phyloP scores from a whole-genome alignment of 2,329 filamentous ascomycete genomes.

The Claviceps quebecensis region DNA sequence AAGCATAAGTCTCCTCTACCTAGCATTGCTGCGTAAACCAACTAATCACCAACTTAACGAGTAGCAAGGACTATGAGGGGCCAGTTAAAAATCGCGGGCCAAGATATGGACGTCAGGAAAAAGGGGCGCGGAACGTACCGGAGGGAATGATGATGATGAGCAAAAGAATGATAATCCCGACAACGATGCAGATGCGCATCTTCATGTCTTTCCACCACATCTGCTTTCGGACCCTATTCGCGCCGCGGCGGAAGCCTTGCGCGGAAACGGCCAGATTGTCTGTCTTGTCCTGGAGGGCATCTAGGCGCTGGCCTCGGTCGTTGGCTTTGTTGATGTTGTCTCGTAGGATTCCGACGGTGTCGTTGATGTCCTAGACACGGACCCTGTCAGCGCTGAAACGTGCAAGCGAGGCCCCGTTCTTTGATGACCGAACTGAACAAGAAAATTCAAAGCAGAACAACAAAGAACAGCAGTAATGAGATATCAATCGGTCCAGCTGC shows the following conservation, averaged over 20 bases:
- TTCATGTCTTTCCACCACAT: slow-evolving; percentile 99
- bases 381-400: slow-evolving; percentile 7
- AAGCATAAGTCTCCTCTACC: not conserved
- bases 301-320: slow-evolving; percentile 78
- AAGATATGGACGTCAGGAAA: not conserved
- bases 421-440: no score
- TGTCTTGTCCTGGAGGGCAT: slow-evolving; percentile 85
- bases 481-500: not conserved
- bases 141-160: slow-evolving; percentile 88
- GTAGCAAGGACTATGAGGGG: slow-evolving; percentile 21
- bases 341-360: slow-evolving; percentile 87
- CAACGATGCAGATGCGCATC: slow-evolving; percentile 95
- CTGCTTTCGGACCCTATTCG: slow-evolving; percentile 89
- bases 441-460: not conserved
- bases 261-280: slow-evolving; percentile 87
- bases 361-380: slow-evolving; percentile 73
- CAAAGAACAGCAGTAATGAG: not conserved
- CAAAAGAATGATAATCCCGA: slow-evolving; percentile 80
- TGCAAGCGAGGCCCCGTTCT: not conserved
- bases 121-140: slow-evolving; percentile 38
- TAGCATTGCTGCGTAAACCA: slow-evolving; percentile 5
- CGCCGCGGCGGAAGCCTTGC: slow-evolving; percentile 88
- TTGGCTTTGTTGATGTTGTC: slow-evolving; percentile 97
- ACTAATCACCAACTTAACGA: slow-evolving; percentile 13
- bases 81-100: not conserved